A percentile compares a stretch with the other conserved stretches of the same genome.
Conservation (phyloP, 108 stramenopile species). For the Nitzschia sp. region DNA sequence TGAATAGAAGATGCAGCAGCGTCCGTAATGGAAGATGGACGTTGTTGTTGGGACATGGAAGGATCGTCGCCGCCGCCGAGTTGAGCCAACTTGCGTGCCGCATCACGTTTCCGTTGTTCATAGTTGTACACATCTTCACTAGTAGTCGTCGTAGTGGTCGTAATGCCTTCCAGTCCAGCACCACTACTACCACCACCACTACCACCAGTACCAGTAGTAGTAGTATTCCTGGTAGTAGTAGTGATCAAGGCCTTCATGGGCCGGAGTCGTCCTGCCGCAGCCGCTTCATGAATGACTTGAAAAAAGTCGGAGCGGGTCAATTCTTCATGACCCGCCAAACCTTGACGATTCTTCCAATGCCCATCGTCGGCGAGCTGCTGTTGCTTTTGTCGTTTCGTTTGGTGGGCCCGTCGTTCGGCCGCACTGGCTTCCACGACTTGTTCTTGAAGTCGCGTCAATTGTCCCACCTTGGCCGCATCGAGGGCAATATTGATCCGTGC, state of each 20-base stretch:
- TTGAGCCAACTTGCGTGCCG: not conserved
- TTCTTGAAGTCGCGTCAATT: conserved; percentile 25
- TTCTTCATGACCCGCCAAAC: conserved; percentile 8
- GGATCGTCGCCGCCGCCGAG: not conserved
- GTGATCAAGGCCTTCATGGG: not conserved
- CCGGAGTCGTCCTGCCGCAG: conserved; percentile 22
- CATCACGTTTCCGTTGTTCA: not conserved
- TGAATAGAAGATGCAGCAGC: too few relatives aligned
- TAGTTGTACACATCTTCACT: not conserved
- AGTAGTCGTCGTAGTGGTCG: not conserved
- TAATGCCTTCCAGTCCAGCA: not conserved
- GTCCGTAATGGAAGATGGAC: not conserved
- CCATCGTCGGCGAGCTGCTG: not conserved
- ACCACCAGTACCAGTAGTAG: not conserved
- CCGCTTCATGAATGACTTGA: conserved; percentile 31
- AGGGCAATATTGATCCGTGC: not conserved
- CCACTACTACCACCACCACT: too few relatives aligned
- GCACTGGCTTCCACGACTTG: conserved; percentile 24
- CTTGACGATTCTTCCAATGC: conserved; percentile 4
- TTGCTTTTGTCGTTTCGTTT: not conserved
- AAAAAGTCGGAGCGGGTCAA: conserved; percentile 2
- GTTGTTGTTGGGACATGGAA: not conserved
- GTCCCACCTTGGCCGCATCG: conserved; percentile 35
- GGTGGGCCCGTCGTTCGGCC: not conserved
- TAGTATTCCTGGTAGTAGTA: not conserved